Conservation (phyloP, 2,329 filamentous ascomycete genomes). For the Cercospora zeina region DNA sequence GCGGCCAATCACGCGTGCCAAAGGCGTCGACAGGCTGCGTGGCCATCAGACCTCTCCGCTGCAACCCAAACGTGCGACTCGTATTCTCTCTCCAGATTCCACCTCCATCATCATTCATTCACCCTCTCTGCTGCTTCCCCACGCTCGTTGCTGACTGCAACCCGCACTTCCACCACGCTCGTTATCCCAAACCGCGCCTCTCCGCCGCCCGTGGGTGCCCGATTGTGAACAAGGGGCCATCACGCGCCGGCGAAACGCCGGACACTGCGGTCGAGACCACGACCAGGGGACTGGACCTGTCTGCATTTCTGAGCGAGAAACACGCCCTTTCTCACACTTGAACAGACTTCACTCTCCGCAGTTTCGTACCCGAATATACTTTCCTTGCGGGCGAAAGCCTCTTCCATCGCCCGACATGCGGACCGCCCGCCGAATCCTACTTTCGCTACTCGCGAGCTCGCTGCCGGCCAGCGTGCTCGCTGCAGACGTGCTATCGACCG, state of each 20-base stretch:
- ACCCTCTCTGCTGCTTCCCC: background rate
- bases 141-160: constrained; percentile 11
- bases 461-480: constrained; percentile 58
- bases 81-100: constrained; percentile 13
- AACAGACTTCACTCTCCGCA: background rate
- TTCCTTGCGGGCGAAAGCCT: constrained; percentile 23
- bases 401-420: constrained; percentile 35
- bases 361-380: constrained; percentile 7
- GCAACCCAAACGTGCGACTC: constrained; percentile 23
- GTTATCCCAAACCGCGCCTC: background rate
- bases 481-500: constrained; percentile 73
- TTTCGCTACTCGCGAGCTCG: constrained; percentile 37
- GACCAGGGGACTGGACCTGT: background rate
- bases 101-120: constrained; percentile 2
- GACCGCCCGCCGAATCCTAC: constrained; percentile 30
- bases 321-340: constrained; percentile 4
- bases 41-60: constrained; percentile 21
- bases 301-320: constrained; percentile 10
- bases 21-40: constrained; percentile 16
- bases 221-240: constrained; percentile 19
- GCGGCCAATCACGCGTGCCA: constrained; percentile 23
- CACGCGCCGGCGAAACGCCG: constrained; percentile 20
- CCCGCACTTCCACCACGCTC: background rate
- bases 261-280: constrained; percentile 5
- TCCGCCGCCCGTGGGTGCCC: constrained; percentile 6